phyloP scores from a whole-genome alignment of 2,329 filamentous ascomycete genomes.

The Thelonectria blattea region DNA sequence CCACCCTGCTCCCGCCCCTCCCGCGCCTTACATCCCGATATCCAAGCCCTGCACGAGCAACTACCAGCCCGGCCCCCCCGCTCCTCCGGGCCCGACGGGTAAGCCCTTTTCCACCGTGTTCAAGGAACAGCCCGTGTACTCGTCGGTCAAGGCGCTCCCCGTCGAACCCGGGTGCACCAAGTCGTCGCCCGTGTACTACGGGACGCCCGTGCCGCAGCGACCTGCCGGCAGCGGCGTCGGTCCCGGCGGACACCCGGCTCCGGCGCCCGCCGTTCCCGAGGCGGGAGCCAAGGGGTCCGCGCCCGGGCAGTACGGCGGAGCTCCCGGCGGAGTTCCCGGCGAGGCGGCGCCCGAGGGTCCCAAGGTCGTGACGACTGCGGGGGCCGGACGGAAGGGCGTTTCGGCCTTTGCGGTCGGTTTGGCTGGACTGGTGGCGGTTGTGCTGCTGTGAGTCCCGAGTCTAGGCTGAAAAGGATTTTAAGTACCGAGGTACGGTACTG shows the following conservation, averaged over 20 bases:
- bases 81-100: too few relatives aligned
- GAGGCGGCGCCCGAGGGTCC: conserved; percentile 19
- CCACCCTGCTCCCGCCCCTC: too few relatives aligned
- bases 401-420: conserved; percentile 21
- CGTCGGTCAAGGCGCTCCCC: conserved; percentile 10
- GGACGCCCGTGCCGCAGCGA: too few relatives aligned
- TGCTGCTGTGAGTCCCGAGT: conserved; percentile 31
- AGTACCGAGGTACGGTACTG: too few relatives aligned
- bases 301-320: neutral
- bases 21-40: neutral
- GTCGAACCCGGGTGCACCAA: neutral
- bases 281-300: too few relatives aligned
- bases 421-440: conserved; percentile 21
- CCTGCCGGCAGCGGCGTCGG: too few relatives aligned
- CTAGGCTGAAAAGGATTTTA: too few relatives aligned
- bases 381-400: conserved; percentile 22
- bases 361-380: conserved; percentile 28
- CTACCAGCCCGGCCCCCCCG: too few relatives aligned
- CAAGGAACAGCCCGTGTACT: neutral
- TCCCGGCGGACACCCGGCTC: too few relatives aligned
- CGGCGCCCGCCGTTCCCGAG: too few relatives aligned
- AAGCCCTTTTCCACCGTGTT: neutral
- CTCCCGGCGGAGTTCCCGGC: neutral
- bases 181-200: neutral
- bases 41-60: neutral